Evolutionary conservation across 208 protist species (phyloP).

Genomic region (Giardia duodenalis): DNA sequence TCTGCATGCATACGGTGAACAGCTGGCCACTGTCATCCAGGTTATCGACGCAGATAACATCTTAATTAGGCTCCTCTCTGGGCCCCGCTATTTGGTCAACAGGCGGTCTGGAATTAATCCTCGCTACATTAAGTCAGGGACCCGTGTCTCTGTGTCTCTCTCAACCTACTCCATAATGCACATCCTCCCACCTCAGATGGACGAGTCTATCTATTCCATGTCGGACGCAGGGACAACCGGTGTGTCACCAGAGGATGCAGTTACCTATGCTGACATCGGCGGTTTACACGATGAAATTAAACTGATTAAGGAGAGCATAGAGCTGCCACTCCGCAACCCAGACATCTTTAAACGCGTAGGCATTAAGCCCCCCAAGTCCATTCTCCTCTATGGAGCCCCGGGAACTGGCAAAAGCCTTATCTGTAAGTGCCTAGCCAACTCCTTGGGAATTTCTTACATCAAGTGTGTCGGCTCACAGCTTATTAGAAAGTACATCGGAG

Average conservation of each 20-base stretch:
- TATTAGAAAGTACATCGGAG: slow-evolving; percentile 86
- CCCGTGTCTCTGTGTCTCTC: slow-evolving; percentile 36
- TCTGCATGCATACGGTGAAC: background rate
- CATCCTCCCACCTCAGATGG: slow-evolving; percentile 37
- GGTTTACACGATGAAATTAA: slow-evolving; percentile 98
- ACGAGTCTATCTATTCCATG: slow-evolving; percentile 35
- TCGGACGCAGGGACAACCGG: slow-evolving; percentile 21
- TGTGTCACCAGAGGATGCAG: background rate
- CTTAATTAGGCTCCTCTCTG: background rate
- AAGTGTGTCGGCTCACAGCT: slow-evolving; percentile 96
- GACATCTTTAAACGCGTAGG: slow-evolving; percentile 52
- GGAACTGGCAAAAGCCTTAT: slow-evolving; percentile 64
- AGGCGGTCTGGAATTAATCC: background rate
- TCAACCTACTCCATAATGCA: slow-evolving; percentile 38
- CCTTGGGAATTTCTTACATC: slow-evolving; percentile 91
- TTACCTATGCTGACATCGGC: slow-evolving; percentile 68
- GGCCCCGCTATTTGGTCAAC: slow-evolving; percentile 9
- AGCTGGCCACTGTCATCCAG: background rate
- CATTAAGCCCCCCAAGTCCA: slow-evolving; percentile 24
- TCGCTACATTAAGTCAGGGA: background rate
- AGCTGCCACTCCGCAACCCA: slow-evolving; percentile 92
- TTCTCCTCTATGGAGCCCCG: slow-evolving; percentile 38
- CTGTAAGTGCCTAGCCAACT: slow-evolving; percentile 88
- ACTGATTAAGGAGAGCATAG: slow-evolving; percentile 87
- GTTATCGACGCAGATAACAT: background rate